These are phyloP conservation scores for Diatrype stigma DNA, from an alignment of 2,329 filamentous ascomycete species.

Conservation along the genomic window DNA sequence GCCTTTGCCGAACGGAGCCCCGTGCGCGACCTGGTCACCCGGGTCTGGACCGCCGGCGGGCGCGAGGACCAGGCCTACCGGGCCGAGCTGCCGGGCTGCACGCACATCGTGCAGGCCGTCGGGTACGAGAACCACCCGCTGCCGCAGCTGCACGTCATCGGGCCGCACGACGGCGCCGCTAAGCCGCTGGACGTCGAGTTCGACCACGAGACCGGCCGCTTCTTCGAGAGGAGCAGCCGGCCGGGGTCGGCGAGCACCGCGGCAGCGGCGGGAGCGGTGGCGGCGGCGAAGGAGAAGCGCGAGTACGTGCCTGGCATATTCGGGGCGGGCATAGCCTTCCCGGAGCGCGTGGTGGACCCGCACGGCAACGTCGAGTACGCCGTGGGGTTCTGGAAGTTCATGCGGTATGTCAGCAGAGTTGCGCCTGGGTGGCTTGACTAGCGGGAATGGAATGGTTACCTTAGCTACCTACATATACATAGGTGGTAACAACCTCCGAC, in stretches of 20 bases:
- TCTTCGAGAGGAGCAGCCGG: conserved; percentile 34
- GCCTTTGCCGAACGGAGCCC: conserved; percentile 36
- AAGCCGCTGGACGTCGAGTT: conserved; percentile 19
- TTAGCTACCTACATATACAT: too few species aligned
- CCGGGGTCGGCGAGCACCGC: too few species aligned
- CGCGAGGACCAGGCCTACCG: conserved; percentile 38
- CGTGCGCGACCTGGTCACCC: conserved; percentile 42
- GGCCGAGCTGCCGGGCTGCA: conserved; percentile 43
- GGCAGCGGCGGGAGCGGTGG: too few species aligned
- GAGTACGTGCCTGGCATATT: conserved; percentile 47
- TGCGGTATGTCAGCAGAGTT: conserved; percentile 56
- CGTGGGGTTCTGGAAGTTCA: conserved; percentile 63
- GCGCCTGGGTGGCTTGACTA: conserved; percentile 43
- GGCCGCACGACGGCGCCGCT: conserved; percentile 27
- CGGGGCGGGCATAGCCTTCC: conserved; percentile 61
- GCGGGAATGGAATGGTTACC: too few species aligned
- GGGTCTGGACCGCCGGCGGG: conserved; percentile 39
- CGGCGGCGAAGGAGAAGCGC: conserved; percentile 21
- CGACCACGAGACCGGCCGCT: conserved; percentile 37
- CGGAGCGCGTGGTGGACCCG: conserved; percentile 57
- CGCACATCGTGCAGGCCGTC: conserved; percentile 54
- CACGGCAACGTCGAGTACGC: conserved; percentile 57
- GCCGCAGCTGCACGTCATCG: conserved; percentile 35
- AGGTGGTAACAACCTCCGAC: too few species aligned
- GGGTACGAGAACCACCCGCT: conserved; percentile 50